Evolutionary conservation across 345 rosid species (phyloP), one percentile per base, ranked within the genome.

Genomic region (Eucalyptus microcorys): DNA sequence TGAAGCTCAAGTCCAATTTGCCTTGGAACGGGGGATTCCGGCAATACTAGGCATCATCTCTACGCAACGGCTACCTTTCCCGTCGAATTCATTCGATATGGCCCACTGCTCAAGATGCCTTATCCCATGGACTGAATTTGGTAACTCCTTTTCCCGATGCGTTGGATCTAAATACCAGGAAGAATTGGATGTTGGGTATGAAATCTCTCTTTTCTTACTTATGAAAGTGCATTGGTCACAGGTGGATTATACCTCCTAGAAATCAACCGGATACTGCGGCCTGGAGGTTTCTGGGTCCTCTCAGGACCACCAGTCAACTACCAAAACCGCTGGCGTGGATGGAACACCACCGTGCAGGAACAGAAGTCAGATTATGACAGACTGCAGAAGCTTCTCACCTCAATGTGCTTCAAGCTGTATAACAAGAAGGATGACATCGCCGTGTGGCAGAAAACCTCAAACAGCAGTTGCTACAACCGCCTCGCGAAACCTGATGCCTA

Each of bases 71-170:
- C 98, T 98, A 42, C 97, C 99, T 64, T 97, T 97, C 94, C 99
- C 99, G 8, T 98, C 99, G 4, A 95, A 92, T 86, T 95, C 99
- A 40, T 98, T 98, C 86, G 99, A 98, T 92, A 96, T 98, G 99
- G 99, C 99, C 92, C 99, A 98, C 93, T 98, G 99, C 96, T 98
- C 99, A 59, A 94, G 99, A 93, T 97, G 99, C 94, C 99, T 98
- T 90, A 98, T 98, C 88, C 99, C 99, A 14, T 98, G 99, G 99
- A 96, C 99, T 22, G 99, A 98, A 95, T 98, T 96, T 12, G 99
- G 99, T 98, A 95, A 92, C 79, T 87, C 50, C 8, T 49, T 21
- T 79, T 50, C 86, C n/a, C 10, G 43, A 48, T 86, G 17, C 47
- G 1, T 49, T 16, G 49, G 50, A 88, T 24, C 83, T 76, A 37